Percentiles rank a stretch among this genome's conserved stretches.
These are phyloP conservation scores for Dentipellis fragilis DNA, from an alignment of 768 basidiomycete species.

Conservation along the genomic window DNA sequence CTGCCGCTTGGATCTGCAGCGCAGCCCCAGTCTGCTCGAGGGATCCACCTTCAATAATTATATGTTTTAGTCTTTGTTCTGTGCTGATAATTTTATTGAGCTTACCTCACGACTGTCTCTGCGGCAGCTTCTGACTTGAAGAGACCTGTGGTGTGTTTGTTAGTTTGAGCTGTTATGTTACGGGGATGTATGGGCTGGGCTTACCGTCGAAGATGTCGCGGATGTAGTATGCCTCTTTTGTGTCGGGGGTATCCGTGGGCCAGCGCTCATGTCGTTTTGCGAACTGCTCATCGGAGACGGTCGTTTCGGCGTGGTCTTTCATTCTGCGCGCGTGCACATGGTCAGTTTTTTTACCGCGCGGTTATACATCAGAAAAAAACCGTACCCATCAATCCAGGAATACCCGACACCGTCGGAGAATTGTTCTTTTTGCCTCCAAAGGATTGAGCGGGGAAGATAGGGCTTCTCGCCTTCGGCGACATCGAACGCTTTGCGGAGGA, in stretches of 20 bases:
- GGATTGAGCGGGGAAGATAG: slow-evolving; percentile 86
- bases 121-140: slow-evolving; percentile 86
- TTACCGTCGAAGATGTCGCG: slow-evolving; percentile 84
- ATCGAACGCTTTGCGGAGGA: slow-evolving; percentile 94
- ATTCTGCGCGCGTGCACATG: slow-evolving; percentile 41
- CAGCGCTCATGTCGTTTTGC: slow-evolving; percentile 65
- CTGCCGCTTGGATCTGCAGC: slow-evolving; percentile 89
- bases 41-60: slow-evolving; percentile 62
- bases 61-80: not conserved
- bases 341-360: not conserved
- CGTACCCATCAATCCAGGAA: slow-evolving; percentile 95
- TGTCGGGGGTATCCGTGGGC: slow-evolving; percentile 76
- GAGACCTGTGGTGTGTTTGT: slow-evolving; percentile 33
- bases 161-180: not conserved
- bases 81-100: slow-evolving; percentile 9
- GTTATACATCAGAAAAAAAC: not conserved
- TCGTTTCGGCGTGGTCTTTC: slow-evolving; percentile 71
- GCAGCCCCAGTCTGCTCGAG: slow-evolving; percentile 95
- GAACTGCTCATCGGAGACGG: slow-evolving; percentile 77
- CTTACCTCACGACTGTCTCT: slow-evolving; percentile 81
- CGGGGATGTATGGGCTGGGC: slow-evolving; percentile 2
- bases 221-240: slow-evolving; percentile 94
- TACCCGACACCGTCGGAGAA: slow-evolving; percentile 99
- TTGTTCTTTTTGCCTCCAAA: slow-evolving; percentile 99
- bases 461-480: slow-evolving; percentile 68